These are phyloP conservation scores for Lipomyces yamadae DNA, from an alignment of 805 yeast genomes.

Conservation along the genomic window DNA sequence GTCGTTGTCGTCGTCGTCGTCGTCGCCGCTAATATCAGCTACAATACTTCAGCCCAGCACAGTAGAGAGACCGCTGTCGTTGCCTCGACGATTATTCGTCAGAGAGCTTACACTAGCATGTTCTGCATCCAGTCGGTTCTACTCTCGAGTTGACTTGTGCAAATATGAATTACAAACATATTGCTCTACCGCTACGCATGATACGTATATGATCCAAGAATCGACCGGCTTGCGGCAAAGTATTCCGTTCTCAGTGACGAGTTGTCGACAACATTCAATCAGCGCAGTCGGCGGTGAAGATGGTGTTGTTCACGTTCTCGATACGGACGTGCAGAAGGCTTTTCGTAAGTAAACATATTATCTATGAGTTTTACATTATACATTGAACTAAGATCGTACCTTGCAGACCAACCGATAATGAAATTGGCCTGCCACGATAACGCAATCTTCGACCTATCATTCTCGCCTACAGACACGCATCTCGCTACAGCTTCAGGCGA, in stretches of 20 bases:
- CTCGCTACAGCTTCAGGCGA: conserved; percentile 34
- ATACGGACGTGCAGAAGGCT: conserved; percentile 11
- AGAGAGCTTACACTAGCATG: conserved; percentile 13
- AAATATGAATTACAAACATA: conserved; percentile 19
- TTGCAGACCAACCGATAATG: conserved; percentile 13
- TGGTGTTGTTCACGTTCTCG: conserved; percentile 29
- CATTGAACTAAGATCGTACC: neutral
- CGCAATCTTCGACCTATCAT: conserved; percentile 32
- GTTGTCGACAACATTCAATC: conserved; percentile 14
- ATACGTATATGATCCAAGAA: conserved; percentile 15
- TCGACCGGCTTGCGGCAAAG: neutral
- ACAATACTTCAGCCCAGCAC: neutral
- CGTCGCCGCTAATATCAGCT: neutral
- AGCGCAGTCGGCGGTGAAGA: conserved; percentile 29
- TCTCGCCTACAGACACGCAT: conserved; percentile 17
- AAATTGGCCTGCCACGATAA: conserved; percentile 28
- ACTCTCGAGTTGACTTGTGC: conserved; percentile 22
- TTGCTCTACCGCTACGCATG: conserved; percentile 14
- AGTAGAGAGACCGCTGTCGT: neutral
- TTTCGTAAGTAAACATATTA: neutral
- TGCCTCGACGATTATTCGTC: conserved; percentile 19
- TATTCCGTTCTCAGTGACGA: conserved; percentile 23
- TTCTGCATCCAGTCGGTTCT: conserved; percentile 4
- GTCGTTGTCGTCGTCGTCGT: too few species aligned
- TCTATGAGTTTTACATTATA: neutral